Evolutionary conservation across 805 yeast species (phyloP).

Genomic region (Kockiozyma suomiensis): DNA sequence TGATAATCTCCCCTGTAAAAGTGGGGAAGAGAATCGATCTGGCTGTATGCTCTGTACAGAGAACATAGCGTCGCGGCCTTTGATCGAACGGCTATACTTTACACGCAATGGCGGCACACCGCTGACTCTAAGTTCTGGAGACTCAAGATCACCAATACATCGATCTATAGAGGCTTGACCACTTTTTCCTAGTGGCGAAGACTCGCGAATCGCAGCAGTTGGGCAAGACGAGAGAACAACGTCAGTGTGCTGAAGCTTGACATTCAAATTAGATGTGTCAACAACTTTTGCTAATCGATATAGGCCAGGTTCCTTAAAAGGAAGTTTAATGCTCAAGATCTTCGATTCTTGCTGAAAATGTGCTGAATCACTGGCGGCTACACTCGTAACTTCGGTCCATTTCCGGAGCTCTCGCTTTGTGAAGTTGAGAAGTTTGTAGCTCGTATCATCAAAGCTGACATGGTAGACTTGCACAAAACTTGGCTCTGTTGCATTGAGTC

Average conservation of each 20-base stretch:
- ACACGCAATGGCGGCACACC: conserved; percentile 82
- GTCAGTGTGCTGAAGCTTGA: conserved; percentile 63
- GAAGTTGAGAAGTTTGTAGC: conserved; percentile 53
- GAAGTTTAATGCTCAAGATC: conserved; percentile 58
- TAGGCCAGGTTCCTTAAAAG: conserved; percentile 70
- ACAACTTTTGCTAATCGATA: conserved; percentile 69
- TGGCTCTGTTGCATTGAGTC: conserved; percentile 78
- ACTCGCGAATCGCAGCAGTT: conserved; percentile 54
- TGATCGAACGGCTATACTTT: conserved; percentile 47
- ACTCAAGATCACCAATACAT: conserved; percentile 65
- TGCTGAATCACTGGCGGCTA: conserved; percentile 1
- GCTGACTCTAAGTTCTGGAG: conserved; percentile 54
- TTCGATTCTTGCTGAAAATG: conserved; percentile 6
- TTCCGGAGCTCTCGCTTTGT: conserved; percentile 59
- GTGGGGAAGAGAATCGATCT: conserved; percentile 35
- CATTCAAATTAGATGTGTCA: conserved; percentile 61
- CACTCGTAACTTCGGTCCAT: conserved; percentile 21
- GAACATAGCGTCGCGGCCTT: conserved; percentile 38
- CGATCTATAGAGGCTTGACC: conserved; percentile 45
- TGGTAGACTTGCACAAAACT: conserved; percentile 66
- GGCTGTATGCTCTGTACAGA: conserved; percentile 34
- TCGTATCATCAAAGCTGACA: conserved; percentile 57
- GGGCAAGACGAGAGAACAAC: conserved; percentile 80
- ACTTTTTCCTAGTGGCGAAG: conserved; percentile 34
- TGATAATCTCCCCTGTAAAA: conserved; percentile 32